Conservation (phyloP, 176 grass and related monocot genomes). For the Panicum miliaceum region DNA sequence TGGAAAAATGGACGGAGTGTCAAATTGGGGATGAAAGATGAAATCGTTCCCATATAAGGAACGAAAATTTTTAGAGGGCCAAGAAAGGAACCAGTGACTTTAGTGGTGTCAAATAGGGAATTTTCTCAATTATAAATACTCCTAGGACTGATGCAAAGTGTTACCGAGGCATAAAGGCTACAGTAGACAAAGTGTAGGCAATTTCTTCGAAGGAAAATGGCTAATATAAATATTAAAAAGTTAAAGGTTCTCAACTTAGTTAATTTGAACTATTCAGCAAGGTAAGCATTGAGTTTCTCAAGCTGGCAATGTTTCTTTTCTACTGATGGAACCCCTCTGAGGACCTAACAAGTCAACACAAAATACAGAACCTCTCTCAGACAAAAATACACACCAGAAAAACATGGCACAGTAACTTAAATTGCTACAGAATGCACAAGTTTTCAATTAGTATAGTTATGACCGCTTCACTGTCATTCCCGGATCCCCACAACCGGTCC, state of each 20-base stretch:
- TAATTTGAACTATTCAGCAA: slow-evolving; percentile 21
- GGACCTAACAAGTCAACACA: neutral
- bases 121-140: too few species aligned
- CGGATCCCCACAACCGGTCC: neutral
- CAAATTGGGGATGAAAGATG: too few species aligned
- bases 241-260: neutral
- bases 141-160: neutral
- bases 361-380: neutral
- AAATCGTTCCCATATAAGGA: too few species aligned
- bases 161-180: slow-evolving; percentile 1
- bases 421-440: neutral
- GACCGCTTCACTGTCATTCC: neutral
- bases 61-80: too few species aligned
- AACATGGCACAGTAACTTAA: neutral
- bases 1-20: too few species aligned
- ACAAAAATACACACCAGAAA: neutral
- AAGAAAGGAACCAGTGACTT: too few species aligned
- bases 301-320: neutral
- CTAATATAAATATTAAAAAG: neutral
- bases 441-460: slow-evolving; percentile 1
- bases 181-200: neutral
- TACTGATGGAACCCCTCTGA: neutral
- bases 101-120: too few species aligned
- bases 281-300: neutral
- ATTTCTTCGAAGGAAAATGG: neutral